Percentiles rank a stretch among this genome's conserved stretches.
Conservation (phyloP, 2,329 filamentous ascomycete genomes). For the Pseudocercospora fuligena region DNA sequence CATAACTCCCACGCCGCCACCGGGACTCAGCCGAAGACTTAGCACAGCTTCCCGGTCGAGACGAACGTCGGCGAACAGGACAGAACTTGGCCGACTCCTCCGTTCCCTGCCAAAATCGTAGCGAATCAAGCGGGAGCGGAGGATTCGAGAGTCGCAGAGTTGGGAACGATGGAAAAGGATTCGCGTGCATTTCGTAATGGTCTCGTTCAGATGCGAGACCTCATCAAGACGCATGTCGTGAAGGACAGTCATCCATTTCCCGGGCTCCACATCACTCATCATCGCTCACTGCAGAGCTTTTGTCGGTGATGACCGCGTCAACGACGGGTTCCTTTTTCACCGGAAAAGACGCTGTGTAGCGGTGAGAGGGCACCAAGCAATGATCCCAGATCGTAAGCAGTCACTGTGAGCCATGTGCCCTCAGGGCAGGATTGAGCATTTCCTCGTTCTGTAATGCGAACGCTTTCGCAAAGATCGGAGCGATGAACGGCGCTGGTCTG, state of each 20-base stretch:
- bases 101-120: neutral
- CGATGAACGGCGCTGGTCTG: too few species aligned
- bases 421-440: too few species aligned
- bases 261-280: neutral
- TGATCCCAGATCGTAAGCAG: too few species aligned
- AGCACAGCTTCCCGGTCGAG: neutral
- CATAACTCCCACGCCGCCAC: slow-evolving; percentile 1
- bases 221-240: neutral
- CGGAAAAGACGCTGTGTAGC: neutral
- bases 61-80: neutral
- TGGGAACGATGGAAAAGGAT: neutral
- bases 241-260: too few species aligned
- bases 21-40: neutral
- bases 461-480: too few species aligned
- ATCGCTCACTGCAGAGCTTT: neutral
- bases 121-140: neutral
- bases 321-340: neutral
- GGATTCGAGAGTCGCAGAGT: neutral
- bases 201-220: neutral
- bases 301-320: neutral
- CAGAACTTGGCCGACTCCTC: neutral
- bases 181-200: neutral
- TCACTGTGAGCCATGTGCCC: too few species aligned
- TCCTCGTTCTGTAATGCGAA: too few species aligned
- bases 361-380: too few species aligned